Percentiles rank a stretch among this genome's conserved stretches.
These are phyloP conservation scores for Paramecium sexaurelia DNA, from an alignment of 73 alveolate species.

Conservation along the genomic window DNA sequence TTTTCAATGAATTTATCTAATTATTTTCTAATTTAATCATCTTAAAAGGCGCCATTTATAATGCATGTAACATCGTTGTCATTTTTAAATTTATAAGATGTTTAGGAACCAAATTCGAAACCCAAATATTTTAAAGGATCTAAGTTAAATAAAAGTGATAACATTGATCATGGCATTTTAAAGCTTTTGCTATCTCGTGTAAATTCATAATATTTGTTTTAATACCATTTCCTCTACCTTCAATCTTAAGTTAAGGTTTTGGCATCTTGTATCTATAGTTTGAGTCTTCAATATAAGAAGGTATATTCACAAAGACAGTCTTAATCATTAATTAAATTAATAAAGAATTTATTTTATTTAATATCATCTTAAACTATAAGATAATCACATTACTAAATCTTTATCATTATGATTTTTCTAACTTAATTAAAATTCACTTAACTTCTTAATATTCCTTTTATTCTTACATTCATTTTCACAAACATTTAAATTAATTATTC, in stretches of 20 bases:
- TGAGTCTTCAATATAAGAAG: constrained; percentile 88
- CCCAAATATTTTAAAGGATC: constrained; percentile 76
- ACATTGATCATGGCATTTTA: constrained; percentile 85
- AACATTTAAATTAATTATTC: no score
- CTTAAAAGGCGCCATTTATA: constrained; percentile 72
- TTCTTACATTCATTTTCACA: no score
- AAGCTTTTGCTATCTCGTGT: constrained; percentile 83
- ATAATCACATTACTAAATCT: no score
- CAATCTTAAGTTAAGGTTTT: constrained; percentile 79
- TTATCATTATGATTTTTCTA: no score
- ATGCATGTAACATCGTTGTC: constrained; percentile 71
- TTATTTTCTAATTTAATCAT: constrained; percentile 70
- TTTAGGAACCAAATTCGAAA: constrained; percentile 69
- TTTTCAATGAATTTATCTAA: constrained; percentile 88
- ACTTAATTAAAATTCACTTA: no score
- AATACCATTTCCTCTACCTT: constrained; percentile 89
- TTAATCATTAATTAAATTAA: background rate
- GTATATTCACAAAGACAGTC: constrained; percentile 75
- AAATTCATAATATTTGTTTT: constrained; percentile 84
- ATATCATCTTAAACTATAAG: no score
- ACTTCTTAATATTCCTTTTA: no score
- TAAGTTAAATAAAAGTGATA: background rate
- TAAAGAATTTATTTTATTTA: background rate
- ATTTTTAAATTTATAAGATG: constrained; percentile 65
- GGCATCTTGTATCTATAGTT: constrained; percentile 91